Percentiles rank a stretch among this genome's conserved stretches.
Evolutionary conservation across 2,329 filamentous ascomycete genomes (phyloP).

Genomic region (Fragosphaeria purpurea): DNA sequence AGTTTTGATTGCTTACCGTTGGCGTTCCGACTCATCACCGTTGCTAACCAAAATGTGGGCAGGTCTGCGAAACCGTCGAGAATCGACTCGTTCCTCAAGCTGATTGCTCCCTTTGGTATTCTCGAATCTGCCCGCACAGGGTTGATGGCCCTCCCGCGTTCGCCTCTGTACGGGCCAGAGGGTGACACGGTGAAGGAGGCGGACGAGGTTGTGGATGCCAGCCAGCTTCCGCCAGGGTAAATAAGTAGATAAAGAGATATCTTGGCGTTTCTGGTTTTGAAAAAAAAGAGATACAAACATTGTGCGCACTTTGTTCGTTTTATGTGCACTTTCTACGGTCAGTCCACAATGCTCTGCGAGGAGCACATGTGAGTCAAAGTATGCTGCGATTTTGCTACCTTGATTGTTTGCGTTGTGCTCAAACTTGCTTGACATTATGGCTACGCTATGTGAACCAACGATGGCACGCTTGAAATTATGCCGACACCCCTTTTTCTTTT

Average conservation of each 20-base stretch:
- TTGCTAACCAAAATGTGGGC: conserved; percentile 1
- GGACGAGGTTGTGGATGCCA: conserved; percentile 88
- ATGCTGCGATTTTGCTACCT: too few species aligned
- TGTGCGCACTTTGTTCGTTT: too few species aligned
- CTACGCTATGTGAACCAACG: too few species aligned
- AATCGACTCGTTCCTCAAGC: conserved; percentile 96
- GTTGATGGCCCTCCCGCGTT: conserved; percentile 91
- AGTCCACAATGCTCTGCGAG: too few species aligned
- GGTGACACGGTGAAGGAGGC: conserved; percentile 72
- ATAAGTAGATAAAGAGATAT: neutral
- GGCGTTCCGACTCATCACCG: neutral
- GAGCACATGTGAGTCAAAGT: too few species aligned
- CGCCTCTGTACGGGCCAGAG: conserved; percentile 66
- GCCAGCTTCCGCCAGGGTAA: conserved; percentile 85
- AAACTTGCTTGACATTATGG: too few species aligned
- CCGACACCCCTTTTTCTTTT: neutral
- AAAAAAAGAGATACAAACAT: neutral
- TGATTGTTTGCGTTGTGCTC: too few species aligned
- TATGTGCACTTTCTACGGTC: too few species aligned
- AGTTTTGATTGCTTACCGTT: conserved; percentile 27
- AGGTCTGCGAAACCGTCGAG: conserved; percentile 85
- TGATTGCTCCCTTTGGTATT: conserved; percentile 89
- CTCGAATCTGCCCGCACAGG: conserved; percentile 92
- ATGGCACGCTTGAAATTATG: neutral
- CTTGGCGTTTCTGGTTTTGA: neutral